Evolutionary conservation across 2,329 filamentous ascomycete species (phyloP), one percentile per base, ranked within the genome.

Genomic region (Trichophyton schoenleinii): DNA sequence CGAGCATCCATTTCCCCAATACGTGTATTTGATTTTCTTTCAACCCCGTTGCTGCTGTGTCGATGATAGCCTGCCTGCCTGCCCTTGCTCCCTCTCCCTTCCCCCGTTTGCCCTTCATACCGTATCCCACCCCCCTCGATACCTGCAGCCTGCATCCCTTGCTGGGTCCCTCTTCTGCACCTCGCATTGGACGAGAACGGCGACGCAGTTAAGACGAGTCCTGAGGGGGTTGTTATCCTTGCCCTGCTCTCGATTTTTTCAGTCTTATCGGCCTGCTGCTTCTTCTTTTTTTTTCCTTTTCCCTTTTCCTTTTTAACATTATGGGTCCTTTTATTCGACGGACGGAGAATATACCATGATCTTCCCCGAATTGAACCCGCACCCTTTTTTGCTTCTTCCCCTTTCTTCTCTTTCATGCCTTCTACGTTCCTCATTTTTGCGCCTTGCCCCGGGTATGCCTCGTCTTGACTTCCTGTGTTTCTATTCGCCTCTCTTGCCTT

Each of bases 191-290:
- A 53, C 48, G 25, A 53, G 22, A 22, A 31, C 22, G 25, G 22
- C n/a, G n/a, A 48, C 9, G 44, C 44, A 48, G 44, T 7, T 15
- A 18, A 13, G 13, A 18, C 18, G 18, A 7, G 20, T 9, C 52
- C 22, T 55, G 3, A 18, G 28, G 8, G 34, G 34, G 34, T 11
- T 36, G 8, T 11, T 41, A 41, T 28, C 55, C 38, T 58, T 58
- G 34, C 55, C 25, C 20, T 28, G 11, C 22, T 38, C 28, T 25
- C n/a, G 13, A 44, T 36, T 58, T 55, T 52, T 53, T 53, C 48
- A 53, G 22, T n/a, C 55, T 61, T 52, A 52, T 59, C 53, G 58
- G 52, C 55, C 53, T 58, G 34, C 41, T 22, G 49, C 13, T 31
- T 34, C n/a, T 6, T 6, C 20, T n/a, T 28, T 52, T 31, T 15